Evolutionary conservation across 179 eudicot genomes (phyloP), one percentile per base, ranked within the genome.

Genomic region (Nepenthes alata): DNA sequence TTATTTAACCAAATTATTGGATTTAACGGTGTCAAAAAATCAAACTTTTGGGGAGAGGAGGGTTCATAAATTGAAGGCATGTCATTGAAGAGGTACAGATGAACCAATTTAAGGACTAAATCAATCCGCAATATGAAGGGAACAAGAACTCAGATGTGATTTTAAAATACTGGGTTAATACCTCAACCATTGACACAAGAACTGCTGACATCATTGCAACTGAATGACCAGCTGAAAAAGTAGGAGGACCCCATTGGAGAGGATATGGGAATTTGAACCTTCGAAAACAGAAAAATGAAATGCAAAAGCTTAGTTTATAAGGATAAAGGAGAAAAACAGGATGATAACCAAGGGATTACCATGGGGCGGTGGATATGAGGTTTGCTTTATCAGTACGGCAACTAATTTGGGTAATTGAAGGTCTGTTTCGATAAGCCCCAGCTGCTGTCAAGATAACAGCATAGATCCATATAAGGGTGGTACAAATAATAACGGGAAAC

Each of bases 191-290:
- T 13, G 97, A 94, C 34, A 94, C 97, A 14, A 94, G 83, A 63
- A 94, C 99, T 2, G 97, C 80, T 37, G 99, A 85, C 99, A 94
- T 94, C 97, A 94, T 94, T 6, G 97, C 99, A 67, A 94, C 75
- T 11, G 79, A 72, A 75, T 90, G 97, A 12, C 99, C 99, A 2
- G 91, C 97, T 47, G 95, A 68, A 62, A 94, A 94, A 1, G 99
- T 87, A 62, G 99, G 99, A n/a, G 99, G 89, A 38, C 98, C 99
- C 99, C 97, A 94, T 71, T 94, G 99, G 71, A 90, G 71, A 12
- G 97, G 99, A 25, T 94, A 94, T 2, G 99, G 99, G 67, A 90
- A 90, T 72, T 77, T 94, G 81, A 94, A 87, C 98, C 98, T 93
- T 74, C 47, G 63, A 53, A 53, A 15, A 44, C 15, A 7, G 39